phyloP scores from a whole-genome alignment of 1,139 yeast species.

The Blastobotrys capitulatus region DNA sequence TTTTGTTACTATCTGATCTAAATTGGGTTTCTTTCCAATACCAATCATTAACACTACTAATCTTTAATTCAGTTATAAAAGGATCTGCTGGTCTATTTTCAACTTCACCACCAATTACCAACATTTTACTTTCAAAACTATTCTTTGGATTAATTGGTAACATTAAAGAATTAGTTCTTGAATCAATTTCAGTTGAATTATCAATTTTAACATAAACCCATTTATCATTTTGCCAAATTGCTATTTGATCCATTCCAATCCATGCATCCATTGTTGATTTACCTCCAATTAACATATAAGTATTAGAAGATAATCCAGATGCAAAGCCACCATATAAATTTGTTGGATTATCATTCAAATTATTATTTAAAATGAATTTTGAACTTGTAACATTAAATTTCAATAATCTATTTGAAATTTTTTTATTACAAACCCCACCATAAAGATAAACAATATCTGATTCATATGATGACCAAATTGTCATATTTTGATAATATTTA shows the following conservation, averaged over 20 bases:
- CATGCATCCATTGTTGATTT: constrained; percentile 44
- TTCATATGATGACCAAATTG: constrained; percentile 38
- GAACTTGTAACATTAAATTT: constrained; percentile 30
- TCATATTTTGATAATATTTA: constrained; percentile 19
- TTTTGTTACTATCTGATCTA: too few relatives aligned
- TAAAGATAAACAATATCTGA: constrained; percentile 41
- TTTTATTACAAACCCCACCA: constrained; percentile 38
- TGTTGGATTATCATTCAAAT: constrained; percentile 35
- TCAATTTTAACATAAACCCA: constrained; percentile 48
- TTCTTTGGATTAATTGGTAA: constrained; percentile 36
- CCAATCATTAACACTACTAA: constrained; percentile 17
- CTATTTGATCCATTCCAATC: constrained; percentile 57
- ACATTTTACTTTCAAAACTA: constrained; percentile 14
- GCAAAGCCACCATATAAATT: constrained; percentile 44
- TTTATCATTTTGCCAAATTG: constrained; percentile 52
- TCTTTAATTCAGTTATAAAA: constrained; percentile 36
- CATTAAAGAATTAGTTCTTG: constrained; percentile 44
- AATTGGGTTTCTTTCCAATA: constrained; percentile 33
- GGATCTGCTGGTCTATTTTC: constrained; percentile 40
- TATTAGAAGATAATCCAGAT: constrained; percentile 18
- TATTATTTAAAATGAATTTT: constrained; percentile 12
- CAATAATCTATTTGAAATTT: constrained; percentile 38
- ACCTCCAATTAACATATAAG: constrained; percentile 47
- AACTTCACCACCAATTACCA: constrained; percentile 40
- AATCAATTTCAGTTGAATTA: constrained; percentile 36